phyloP scores from a whole-genome alignment of 768 basidiomycete genomes.

The Mycena leptocephala region DNA sequence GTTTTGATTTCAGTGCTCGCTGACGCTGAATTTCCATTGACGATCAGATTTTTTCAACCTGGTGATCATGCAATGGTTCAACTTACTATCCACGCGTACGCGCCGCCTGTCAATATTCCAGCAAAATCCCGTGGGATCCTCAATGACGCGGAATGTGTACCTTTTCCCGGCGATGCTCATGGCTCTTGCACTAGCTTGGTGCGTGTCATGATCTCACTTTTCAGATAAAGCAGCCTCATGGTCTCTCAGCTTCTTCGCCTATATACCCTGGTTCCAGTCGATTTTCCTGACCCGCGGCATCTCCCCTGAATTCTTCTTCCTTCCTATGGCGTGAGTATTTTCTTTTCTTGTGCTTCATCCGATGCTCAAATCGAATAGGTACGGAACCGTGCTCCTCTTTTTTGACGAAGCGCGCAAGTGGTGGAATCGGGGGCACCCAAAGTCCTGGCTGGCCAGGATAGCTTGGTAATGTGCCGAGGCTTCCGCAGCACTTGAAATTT shows the following conservation, averaged over 20 bases:
- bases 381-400: constrained; percentile 24
- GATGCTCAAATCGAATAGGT: not conserved
- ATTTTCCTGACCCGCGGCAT: constrained; percentile 67
- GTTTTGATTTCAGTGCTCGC: not conserved
- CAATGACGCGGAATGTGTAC: constrained; percentile 55
- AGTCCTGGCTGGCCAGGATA: constrained; percentile 33
- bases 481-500: no score
- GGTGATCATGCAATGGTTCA: constrained; percentile 76
- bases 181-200: constrained; percentile 62
- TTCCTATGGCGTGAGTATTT: constrained; percentile 61
- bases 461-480: constrained; percentile 32
- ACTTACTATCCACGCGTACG: constrained; percentile 70
- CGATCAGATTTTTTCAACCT: constrained; percentile 60
- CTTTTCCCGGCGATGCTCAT: constrained; percentile 63
- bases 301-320: constrained; percentile 63
- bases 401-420: constrained; percentile 39
- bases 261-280: constrained; percentile 63
- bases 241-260: constrained; percentile 54
- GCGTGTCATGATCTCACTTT: constrained; percentile 45
- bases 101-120: constrained; percentile 70
- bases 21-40: not conserved
- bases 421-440: constrained; percentile 36
- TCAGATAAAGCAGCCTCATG: constrained; percentile 6
- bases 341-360: not conserved
- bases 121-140: constrained; percentile 59